These are phyloP conservation scores for Leccinum longicurvipes DNA, from an alignment of 768 basidiomycete species.

Conservation along the genomic window DNA sequence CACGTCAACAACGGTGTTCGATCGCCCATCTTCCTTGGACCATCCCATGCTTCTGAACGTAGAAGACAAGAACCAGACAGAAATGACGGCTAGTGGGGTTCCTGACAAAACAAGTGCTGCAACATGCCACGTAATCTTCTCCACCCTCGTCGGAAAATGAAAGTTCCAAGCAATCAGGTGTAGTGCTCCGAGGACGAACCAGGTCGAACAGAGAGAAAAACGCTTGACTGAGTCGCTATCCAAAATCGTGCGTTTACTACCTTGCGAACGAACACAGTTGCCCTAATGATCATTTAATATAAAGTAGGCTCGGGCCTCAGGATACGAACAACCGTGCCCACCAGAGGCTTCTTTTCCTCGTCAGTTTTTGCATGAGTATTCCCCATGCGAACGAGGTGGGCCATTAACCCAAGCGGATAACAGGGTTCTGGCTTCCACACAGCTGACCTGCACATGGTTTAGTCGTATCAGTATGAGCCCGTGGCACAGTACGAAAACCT, in stretches of 20 bases:
- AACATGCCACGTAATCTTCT: neutral
- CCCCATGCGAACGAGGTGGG: neutral
- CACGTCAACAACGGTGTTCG: neutral
- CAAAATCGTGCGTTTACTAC: neutral
- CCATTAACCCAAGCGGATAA: neutral
- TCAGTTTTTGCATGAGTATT: neutral
- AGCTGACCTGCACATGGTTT: neutral
- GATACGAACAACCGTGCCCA: neutral
- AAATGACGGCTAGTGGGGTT: neutral
- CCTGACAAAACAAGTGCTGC: neutral
- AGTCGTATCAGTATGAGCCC: neutral
- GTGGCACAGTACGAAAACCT: neutral
- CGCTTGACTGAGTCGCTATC: neutral
- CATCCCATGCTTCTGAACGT: neutral
- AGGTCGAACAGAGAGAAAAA: neutral
- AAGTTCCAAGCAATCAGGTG: neutral
- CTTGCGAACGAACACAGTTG: neutral
- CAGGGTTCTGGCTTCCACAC: neutral
- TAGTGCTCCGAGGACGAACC: neutral
- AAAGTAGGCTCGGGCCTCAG: no score
- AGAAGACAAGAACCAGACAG: neutral
- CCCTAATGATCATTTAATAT: neutral
- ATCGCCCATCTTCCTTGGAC: neutral
- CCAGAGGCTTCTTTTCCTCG: neutral
- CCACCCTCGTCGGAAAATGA: neutral